Evolutionary conservation across 2,329 filamentous ascomycete genomes (phyloP), one percentile per base, ranked within the genome.

Genomic region (Arthroderma sp.): DNA sequence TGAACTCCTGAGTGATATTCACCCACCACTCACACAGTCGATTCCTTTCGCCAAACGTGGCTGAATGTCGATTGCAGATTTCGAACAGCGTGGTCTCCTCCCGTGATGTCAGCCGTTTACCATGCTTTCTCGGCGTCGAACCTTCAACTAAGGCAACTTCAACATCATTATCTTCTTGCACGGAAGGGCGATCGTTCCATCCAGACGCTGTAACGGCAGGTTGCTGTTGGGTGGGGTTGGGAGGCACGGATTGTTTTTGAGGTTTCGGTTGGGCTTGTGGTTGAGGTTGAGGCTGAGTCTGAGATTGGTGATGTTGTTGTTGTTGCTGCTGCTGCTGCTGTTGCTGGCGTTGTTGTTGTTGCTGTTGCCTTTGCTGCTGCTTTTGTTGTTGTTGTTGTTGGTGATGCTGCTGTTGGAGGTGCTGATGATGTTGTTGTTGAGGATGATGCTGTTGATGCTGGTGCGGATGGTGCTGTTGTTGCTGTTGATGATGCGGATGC

Each of bases 11-110:
- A 4, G 63, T 61, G 9, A 66, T 54, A 3, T 52, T 61, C 50
- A 56, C 57, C 63, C 63, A 66, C 63, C 63, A 66, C 42, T 66
- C 62, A 47, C 63, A 66, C 4, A 66, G 55, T 29, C 62, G 63
- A 48, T 61, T 65, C 47, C 63, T 61, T 41, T 59, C 59, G 1
- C 63, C 63, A 42, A 66, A 66, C 2, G 55, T 57, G 9, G 42
- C 49, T 1, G 61, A 59, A 39, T 65, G 57, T 4, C 55, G 56
- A 46, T 63, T 66, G 47, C 63, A 66, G 32, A 66, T 61, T 11
- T 64, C 57, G 41, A 66, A 66, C 3, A 66, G 54, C 0, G 54
- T 57, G 4, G 65, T 58, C 49, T 66, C 63, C 45, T 66, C 63
- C 30, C 57, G 57, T 3, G 62, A 63, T 6, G 62, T 66, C 10